Percentiles rank a stretch among this genome's conserved stretches.
Conservation (phyloP, 768 basidiomycete species). For the Favolaschia claudopus region DNA sequence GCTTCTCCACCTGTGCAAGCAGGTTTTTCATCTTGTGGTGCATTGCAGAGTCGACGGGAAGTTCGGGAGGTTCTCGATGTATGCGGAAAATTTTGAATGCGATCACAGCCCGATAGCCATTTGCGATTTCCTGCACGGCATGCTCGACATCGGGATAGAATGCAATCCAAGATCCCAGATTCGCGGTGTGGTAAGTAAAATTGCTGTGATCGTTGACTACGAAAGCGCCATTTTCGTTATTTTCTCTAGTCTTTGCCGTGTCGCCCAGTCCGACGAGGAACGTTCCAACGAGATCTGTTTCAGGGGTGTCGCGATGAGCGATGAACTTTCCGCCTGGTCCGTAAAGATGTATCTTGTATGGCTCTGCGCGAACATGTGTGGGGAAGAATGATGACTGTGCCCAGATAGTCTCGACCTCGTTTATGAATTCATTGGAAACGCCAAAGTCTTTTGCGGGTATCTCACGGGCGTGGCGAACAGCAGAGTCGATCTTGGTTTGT, state of each 20-base stretch:
- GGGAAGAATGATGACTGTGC: slow-evolving; percentile 28
- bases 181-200: background rate
- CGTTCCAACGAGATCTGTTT: slow-evolving; percentile 38
- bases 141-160: slow-evolving; percentile 42
- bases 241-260: background rate
- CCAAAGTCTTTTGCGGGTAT: slow-evolving; percentile 29
- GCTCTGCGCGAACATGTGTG: slow-evolving; percentile 32
- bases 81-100: slow-evolving; percentile 41
- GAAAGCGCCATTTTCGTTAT: background rate
- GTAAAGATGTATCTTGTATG: slow-evolving; percentile 43
- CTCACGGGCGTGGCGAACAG: slow-evolving; percentile 35
- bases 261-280: slow-evolving; percentile 42
- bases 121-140: slow-evolving; percentile 17
- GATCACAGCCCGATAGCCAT: slow-evolving; percentile 36
- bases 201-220: background rate
- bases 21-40: slow-evolving; percentile 9
- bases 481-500: slow-evolving; percentile 28
- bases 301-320: slow-evolving; percentile 37
- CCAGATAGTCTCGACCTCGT: slow-evolving; percentile 25
- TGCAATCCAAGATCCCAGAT: slow-evolving; percentile 31
- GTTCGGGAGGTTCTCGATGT: slow-evolving; percentile 3
- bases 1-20: slow-evolving; percentile 12
- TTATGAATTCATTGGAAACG: slow-evolving; percentile 25
- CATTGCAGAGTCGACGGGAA: background rate
- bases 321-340: slow-evolving; percentile 37